phyloP scores from a whole-genome alignment of 2,329 filamentous ascomycete species.

The Sclerotinia trifoliorum region DNA sequence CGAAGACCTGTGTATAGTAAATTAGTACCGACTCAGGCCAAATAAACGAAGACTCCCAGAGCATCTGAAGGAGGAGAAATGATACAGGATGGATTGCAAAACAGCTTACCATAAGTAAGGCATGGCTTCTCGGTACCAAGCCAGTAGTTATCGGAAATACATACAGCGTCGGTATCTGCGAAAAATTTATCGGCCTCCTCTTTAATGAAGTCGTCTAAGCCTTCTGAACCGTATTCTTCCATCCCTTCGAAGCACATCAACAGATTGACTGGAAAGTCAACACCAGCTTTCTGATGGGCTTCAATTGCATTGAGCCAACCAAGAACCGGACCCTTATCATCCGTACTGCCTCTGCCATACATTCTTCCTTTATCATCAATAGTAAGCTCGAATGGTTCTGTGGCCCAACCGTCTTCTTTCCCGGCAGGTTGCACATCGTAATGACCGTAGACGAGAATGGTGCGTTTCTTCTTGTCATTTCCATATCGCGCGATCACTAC shows the following conservation, averaged over 20 bases:
- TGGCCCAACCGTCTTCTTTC: slow-evolving; percentile 92
- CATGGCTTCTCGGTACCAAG: slow-evolving; percentile 98
- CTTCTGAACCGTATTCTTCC: slow-evolving; percentile 98
- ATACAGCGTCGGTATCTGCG: slow-evolving; percentile 91
- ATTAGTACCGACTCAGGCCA: not conserved
- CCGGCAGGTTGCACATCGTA: slow-evolving; percentile 97
- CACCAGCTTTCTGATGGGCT: slow-evolving; percentile 89
- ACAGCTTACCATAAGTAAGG: slow-evolving; percentile 69
- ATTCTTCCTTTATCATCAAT: slow-evolving; percentile 91
- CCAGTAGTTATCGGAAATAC: slow-evolving; percentile 99
- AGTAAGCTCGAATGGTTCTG: slow-evolving; percentile 85
- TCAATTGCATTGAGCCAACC: slow-evolving; percentile 99
- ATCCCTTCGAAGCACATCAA: slow-evolving; percentile 99
- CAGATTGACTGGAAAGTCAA: slow-evolving; percentile 95
- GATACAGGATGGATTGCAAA: not conserved
- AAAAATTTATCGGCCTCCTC: slow-evolving; percentile 92
- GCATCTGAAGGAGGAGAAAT: not conserved
- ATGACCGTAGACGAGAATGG: slow-evolving; percentile 95
- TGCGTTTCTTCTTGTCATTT: slow-evolving; percentile 87
- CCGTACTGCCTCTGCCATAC: slow-evolving; percentile 92
- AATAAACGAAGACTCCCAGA: not conserved
- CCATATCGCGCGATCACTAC: slow-evolving; percentile 92
- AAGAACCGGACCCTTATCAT: slow-evolving; percentile 96
- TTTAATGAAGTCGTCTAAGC: slow-evolving; percentile 90
- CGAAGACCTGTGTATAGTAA: slow-evolving; percentile 58